These are phyloP conservation scores for Paramecium caudatum DNA, from an alignment of 73 alveolate genomes.

Conservation along the genomic window DNA sequence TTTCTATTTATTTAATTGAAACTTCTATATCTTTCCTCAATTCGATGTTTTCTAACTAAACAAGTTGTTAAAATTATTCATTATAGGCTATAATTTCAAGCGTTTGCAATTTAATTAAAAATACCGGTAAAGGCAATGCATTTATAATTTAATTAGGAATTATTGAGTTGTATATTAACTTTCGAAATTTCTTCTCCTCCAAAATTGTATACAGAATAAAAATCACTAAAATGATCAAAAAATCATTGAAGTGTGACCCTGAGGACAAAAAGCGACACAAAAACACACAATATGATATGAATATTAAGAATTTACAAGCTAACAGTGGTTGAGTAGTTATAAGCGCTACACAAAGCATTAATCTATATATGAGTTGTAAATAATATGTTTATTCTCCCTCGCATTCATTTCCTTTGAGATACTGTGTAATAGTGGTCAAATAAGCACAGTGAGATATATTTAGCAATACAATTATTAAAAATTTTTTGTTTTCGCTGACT, in stretches of 20 bases:
- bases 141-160: constrained; percentile 8
- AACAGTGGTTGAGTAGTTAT: constrained; percentile 13
- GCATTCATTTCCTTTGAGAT: no score
- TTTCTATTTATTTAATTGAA: no score
- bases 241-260: not conserved
- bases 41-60: not conserved
- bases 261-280: not conserved
- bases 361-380: not conserved
- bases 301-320: not conserved
- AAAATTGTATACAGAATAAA: not conserved
- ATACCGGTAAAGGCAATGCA: constrained; percentile 3
- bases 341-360: not conserved
- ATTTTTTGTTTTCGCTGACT: not conserved
- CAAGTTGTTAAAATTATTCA: constrained; percentile 2
- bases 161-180: not conserved
- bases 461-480: not conserved
- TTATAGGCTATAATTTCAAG: constrained; percentile 11
- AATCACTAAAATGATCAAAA: not conserved
- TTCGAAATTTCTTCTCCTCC: constrained; percentile 32
- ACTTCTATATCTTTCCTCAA: no score
- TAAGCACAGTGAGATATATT: not conserved
- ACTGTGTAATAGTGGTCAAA: no score
- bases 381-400: no score
- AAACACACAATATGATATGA: not conserved
- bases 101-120: not conserved